Percentiles rank a stretch among this genome's conserved stretches.
Evolutionary conservation across 768 basidiomycete species (phyloP).

Genomic region (Serendipita sp.): DNA sequence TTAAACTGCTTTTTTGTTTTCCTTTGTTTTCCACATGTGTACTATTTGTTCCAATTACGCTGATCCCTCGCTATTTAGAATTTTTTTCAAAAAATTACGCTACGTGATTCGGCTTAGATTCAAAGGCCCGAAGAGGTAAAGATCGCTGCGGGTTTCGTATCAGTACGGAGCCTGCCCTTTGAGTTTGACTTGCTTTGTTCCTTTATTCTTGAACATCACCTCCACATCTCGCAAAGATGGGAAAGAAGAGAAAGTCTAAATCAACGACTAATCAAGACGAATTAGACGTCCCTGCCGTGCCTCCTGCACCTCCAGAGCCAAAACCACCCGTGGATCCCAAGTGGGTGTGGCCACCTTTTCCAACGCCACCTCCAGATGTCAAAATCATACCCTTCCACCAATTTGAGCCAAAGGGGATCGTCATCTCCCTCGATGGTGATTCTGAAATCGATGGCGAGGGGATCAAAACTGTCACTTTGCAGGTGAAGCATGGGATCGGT

Average conservation of each 20-base stretch:
- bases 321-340: background rate
- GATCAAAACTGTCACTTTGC: constrained; percentile 45
- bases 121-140: no score
- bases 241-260: background rate
- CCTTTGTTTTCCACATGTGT: background rate
- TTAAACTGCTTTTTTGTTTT: background rate
- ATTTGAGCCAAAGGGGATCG: constrained; percentile 43
- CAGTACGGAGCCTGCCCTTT: no score
- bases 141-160: no score
- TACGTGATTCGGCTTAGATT: no score
- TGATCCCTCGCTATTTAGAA: background rate
- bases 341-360: constrained; percentile 27
- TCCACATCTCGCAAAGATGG: background rate
- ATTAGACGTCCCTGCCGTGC: background rate
- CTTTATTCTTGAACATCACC: background rate
- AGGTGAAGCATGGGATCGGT: constrained; percentile 37
- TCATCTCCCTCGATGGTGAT: constrained; percentile 25
- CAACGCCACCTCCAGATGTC: constrained; percentile 27
- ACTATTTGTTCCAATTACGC: background rate
- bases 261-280: background rate
- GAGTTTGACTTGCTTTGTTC: no score
- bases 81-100: no score
- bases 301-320: background rate
- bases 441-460: constrained; percentile 49
- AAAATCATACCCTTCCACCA: constrained; percentile 37